These are phyloP conservation scores for Nevesoporus exiguus DNA, from an alignment of 768 basidiomycete genomes.

Conservation along the genomic window DNA sequence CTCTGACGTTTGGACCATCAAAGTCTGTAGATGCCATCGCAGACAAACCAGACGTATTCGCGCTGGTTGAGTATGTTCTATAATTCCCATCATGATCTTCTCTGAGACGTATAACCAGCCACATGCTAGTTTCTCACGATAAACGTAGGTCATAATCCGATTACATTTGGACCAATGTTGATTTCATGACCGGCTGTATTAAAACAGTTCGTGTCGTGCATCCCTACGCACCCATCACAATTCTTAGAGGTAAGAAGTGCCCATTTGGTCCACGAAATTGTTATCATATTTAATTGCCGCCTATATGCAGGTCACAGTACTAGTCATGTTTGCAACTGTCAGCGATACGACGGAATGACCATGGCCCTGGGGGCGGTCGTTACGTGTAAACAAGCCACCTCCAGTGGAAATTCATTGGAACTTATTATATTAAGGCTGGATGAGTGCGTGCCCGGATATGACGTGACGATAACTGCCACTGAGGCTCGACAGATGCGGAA, in stretches of 20 bases:
- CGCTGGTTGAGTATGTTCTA: constrained; percentile 57
- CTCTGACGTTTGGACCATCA: not conserved
- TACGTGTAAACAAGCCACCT: constrained; percentile 89
- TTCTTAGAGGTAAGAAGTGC: constrained; percentile 60
- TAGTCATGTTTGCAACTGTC: constrained; percentile 27
- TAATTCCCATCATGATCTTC: not conserved
- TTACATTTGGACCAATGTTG: not conserved
- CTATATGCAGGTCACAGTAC: constrained; percentile 51
- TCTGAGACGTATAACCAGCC: constrained; percentile 40
- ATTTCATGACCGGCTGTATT: constrained; percentile 66
- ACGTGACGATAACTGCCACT: not conserved
- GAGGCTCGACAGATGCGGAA: constrained; percentile 40
- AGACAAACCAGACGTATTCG: constrained; percentile 80
- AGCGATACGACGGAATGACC: constrained; percentile 21
- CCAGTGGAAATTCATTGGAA: too few relatives aligned
- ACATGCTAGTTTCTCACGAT: constrained; percentile 77
- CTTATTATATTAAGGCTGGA: constrained; percentile 78
- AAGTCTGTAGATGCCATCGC: constrained; percentile 76
- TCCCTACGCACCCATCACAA: constrained; percentile 71
- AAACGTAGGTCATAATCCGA: constrained; percentile 45
- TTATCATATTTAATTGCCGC: not conserved
- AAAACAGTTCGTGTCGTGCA: constrained; percentile 71
- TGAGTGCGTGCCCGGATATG: constrained; percentile 43
- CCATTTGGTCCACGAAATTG: too few relatives aligned
- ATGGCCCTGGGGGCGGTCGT: constrained; percentile 71